phyloP scores from a whole-genome alignment of 208 protist genomes.

The Wallacemonas sp. region DNA sequence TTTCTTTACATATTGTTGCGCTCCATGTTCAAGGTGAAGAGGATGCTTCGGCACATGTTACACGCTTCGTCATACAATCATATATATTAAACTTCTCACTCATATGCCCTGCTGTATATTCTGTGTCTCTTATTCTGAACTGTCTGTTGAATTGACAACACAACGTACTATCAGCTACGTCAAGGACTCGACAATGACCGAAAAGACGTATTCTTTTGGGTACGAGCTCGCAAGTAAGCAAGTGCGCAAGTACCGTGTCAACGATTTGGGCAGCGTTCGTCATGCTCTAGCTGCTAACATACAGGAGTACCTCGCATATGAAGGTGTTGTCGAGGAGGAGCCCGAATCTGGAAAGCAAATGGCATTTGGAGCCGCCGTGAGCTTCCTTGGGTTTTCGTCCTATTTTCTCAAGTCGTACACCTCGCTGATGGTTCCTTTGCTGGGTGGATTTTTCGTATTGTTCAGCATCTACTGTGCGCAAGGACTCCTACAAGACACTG shows the following conservation, averaged over 20 bases:
- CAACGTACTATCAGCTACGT: too few species aligned
- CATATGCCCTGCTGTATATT: too few species aligned
- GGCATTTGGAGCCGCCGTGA: slow-evolving; percentile 17
- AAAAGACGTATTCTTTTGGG: slow-evolving; percentile 42
- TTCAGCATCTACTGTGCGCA: slow-evolving; percentile 3
- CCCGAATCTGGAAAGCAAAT: slow-evolving; percentile 23
- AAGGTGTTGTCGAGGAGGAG: slow-evolving; percentile 38
- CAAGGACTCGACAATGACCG: background rate
- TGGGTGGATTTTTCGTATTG: background rate
- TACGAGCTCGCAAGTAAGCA: slow-evolving; percentile 75
- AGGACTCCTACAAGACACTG: background rate
- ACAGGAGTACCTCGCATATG: slow-evolving; percentile 47
- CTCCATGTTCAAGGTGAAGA: too few species aligned
- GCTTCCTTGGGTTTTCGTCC: too few species aligned
- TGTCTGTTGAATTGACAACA: too few species aligned
- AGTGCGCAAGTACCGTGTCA: slow-evolving; percentile 48
- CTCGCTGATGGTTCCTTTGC: background rate
- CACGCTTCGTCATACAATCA: too few species aligned
- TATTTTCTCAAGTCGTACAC: slow-evolving; percentile 12
- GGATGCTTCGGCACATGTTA: too few species aligned
- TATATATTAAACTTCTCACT: too few species aligned
- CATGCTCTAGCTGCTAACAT: slow-evolving; percentile 44
- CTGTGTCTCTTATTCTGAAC: too few species aligned
- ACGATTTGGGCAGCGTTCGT: slow-evolving; percentile 42
- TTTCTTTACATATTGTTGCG: too few species aligned